A percentile compares a stretch with the other conserved stretches of the same genome.
Conservation (phyloP, 73 alveolate species). For the Blepharisma japonicum region DNA sequence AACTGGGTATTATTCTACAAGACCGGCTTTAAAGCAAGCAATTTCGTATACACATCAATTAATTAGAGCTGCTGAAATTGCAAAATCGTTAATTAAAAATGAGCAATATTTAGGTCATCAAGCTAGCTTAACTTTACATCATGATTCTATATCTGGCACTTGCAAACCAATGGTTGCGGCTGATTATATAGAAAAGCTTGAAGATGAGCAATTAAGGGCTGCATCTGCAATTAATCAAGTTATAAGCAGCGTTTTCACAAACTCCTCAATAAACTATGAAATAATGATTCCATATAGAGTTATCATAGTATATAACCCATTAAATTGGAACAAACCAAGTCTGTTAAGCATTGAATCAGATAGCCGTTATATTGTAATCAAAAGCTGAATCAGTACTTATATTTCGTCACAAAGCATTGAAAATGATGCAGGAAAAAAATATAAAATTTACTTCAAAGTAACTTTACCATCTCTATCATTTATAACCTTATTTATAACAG, state of each 20-base stretch:
- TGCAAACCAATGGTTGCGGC: constrained; percentile 32
- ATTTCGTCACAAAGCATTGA: too few species aligned
- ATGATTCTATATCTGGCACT: constrained; percentile 76
- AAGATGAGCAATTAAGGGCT: neutral
- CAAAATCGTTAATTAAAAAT: neutral
- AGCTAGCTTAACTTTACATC: constrained; percentile 47
- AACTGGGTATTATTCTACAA: constrained; percentile 36
- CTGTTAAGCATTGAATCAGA: too few species aligned
- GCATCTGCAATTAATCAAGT: too few species aligned
- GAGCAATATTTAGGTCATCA: neutral
- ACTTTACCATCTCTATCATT: too few species aligned
- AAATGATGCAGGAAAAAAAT: too few species aligned
- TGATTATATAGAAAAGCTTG: constrained; percentile 43
- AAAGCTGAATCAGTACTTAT: too few species aligned
- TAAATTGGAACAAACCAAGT: neutral
- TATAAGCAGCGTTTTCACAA: neutral
- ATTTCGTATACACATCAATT: constrained; percentile 30
- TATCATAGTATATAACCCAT: neutral
- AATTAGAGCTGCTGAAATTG: constrained; percentile 34
- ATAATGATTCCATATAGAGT: neutral
- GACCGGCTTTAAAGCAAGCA: constrained; percentile 39
- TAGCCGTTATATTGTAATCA: too few species aligned
- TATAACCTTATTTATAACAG: too few species aligned
- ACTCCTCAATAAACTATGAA: neutral
- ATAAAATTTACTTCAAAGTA: too few species aligned